Percentiles rank a stretch among this genome's conserved stretches.
Conservation (phyloP, 805 yeast genomes). For the Yarrowia yakushimensis region DNA sequence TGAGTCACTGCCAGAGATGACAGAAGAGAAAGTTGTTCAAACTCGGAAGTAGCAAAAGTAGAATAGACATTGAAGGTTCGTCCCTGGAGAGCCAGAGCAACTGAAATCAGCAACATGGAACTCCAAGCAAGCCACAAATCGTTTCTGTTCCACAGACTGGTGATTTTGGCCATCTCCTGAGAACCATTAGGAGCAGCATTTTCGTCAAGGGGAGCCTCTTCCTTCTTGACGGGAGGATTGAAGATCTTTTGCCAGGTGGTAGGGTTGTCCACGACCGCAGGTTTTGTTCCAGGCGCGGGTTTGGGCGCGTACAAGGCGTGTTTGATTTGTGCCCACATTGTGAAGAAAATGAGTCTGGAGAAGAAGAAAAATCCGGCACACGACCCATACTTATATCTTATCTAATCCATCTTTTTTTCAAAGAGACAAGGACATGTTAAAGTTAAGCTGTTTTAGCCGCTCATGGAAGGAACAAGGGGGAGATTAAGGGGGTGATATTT, state of each 20-base stretch:
- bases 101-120: constrained; percentile 9
- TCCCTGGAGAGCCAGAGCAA: constrained; percentile 8
- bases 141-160: constrained; percentile 5
- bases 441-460: not conserved
- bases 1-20: constrained; percentile 43
- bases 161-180: constrained; percentile 17
- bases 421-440: not conserved
- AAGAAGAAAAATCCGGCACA: not conserved
- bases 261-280: not conserved
- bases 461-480: no score
- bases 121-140: constrained; percentile 18
- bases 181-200: constrained; percentile 5
- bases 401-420: not conserved
- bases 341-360: not conserved
- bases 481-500: no score
- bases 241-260: not conserved
- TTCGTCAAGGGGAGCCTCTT: not conserved
- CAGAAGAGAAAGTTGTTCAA: constrained; percentile 42
- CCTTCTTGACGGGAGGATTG: not conserved
- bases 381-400: not conserved
- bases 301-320: not conserved
- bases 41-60: constrained; percentile 44
- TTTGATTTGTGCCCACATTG: not conserved
- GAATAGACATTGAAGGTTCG: constrained; percentile 22
- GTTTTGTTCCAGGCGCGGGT: not conserved